Conservation (phyloP, 352 stramenopile genomes). For the Globisporangium apiculatum region DNA sequence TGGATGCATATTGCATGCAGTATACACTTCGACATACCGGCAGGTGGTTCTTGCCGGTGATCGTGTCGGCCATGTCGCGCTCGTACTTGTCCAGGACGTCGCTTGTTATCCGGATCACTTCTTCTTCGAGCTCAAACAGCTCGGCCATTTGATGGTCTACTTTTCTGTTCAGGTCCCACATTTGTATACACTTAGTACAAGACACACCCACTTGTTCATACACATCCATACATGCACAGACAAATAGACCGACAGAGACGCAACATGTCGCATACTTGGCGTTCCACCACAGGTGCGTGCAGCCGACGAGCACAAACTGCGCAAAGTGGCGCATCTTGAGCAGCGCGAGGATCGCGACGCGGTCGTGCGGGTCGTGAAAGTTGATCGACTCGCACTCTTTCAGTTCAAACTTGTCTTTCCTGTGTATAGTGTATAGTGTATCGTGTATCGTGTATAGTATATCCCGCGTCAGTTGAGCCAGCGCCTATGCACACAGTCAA, state of each 20-base stretch:
- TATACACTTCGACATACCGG: slow-evolving; percentile 21
- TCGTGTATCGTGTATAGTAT: no score
- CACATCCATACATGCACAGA: neutral
- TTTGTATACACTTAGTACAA: neutral
- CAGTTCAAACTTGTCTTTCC: slow-evolving; percentile 81
- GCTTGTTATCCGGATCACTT: slow-evolving; percentile 74
- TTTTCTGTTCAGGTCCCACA: slow-evolving; percentile 30
- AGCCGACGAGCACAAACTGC: slow-evolving; percentile 74
- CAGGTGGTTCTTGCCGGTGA: slow-evolving; percentile 43
- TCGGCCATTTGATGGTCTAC: slow-evolving; percentile 85
- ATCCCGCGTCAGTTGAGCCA: no score
- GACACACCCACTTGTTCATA: no score
- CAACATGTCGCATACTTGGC: slow-evolving; percentile 35
- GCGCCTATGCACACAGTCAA: no score
- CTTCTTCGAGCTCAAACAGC: slow-evolving; percentile 75
- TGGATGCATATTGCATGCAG: neutral
- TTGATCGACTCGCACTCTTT: slow-evolving; percentile 84
- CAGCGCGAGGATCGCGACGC: slow-evolving; percentile 77
- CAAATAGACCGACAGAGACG: neutral
- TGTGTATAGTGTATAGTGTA: no score
- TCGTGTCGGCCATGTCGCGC: slow-evolving; percentile 38
- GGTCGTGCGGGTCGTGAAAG: slow-evolving; percentile 82
- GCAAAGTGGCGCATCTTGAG: slow-evolving; percentile 80
- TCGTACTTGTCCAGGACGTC: slow-evolving; percentile 82
- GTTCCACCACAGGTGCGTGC: slow-evolving; percentile 86